phyloP scores from a whole-genome alignment of 2,329 filamentous ascomycete species.

The Cyphellophora europaea region DNA sequence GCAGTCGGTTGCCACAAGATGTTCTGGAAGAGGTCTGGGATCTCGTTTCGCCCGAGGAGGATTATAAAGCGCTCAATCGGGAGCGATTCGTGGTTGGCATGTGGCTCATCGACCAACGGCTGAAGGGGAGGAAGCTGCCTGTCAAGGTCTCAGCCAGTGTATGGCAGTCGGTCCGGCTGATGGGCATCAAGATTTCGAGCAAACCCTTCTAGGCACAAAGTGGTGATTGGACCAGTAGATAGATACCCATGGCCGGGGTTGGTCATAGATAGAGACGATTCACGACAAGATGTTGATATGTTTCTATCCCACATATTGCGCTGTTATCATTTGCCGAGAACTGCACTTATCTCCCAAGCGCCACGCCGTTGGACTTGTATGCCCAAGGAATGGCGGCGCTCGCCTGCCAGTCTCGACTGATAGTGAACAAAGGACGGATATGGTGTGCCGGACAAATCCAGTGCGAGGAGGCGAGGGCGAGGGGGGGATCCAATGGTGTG shows the following conservation, averaged over 20 bases:
- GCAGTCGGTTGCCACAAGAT: conserved; percentile 31
- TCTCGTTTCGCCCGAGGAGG: conserved; percentile 24
- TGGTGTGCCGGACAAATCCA: no score
- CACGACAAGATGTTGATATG: no score
- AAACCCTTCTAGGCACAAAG: conserved; percentile 10
- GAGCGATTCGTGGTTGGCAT: conserved; percentile 42
- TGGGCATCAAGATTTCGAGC: conserved; percentile 26
- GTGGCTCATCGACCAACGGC: conserved; percentile 40
- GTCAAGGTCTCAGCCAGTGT: conserved; percentile 35
- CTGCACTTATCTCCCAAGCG: no score
- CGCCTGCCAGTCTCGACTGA: no score
- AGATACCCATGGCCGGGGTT: background rate
- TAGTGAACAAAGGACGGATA: no score
- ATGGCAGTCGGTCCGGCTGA: conserved; percentile 35
- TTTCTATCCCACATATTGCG: no score
- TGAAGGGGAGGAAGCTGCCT: conserved; percentile 39
- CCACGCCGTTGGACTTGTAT: no score
- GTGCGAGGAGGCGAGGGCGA: no score
- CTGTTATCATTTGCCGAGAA: no score
- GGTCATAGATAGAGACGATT: no score
- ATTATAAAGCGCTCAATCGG: conserved; percentile 27
- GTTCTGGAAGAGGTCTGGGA: conserved; percentile 37
- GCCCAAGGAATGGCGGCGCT: no score
- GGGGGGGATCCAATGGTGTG: no score
- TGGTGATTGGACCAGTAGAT: background rate